Evolutionary conservation across 2,329 filamentous ascomycete species (phyloP).

Genomic region (Alternaria ventricosa): DNA sequence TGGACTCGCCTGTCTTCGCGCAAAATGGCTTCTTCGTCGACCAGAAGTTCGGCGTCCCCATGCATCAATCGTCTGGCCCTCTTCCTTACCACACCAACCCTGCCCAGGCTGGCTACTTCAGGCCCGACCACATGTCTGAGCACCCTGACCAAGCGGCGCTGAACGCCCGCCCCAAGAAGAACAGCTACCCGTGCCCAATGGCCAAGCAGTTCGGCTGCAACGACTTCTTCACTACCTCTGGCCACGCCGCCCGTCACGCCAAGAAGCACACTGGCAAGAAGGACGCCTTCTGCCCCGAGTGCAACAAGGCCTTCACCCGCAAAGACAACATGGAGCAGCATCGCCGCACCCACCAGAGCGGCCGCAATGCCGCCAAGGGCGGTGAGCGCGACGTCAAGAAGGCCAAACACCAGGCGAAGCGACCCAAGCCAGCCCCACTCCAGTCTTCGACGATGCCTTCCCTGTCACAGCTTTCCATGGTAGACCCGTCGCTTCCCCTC

Average conservation of each 20-base stretch:
- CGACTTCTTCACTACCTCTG: conserved; percentile 84
- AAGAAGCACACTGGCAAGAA: conserved; percentile 86
- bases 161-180: conserved; percentile 61
- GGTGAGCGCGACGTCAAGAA: conserved; percentile 47
- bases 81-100: conserved; percentile 32
- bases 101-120: conserved; percentile 29
- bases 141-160: conserved; percentile 36
- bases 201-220: conserved; percentile 74
- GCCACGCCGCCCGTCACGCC: conserved; percentile 82
- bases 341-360: conserved; percentile 72
- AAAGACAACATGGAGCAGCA: conserved; percentile 91
- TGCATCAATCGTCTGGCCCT: conserved; percentile 30
- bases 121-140: conserved; percentile 18
- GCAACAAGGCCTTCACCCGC: conserved; percentile 80
- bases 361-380: conserved; percentile 50
- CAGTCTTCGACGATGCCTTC: conserved; percentile 29
- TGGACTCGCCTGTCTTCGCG: conserved; percentile 37
- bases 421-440: conserved; percentile 43
- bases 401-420: conserved; percentile 41
- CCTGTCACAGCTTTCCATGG: conserved; percentile 28
- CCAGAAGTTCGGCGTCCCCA: conserved; percentile 31
- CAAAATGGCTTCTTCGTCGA: conserved; percentile 38
- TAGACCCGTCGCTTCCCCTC: conserved; percentile 39
- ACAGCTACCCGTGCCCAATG: conserved; percentile 76
- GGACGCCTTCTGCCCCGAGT: conserved; percentile 72